Evolutionary conservation across 2,329 filamentous ascomycete species (phyloP).

Genomic region (Epichloe aotearoae): DNA sequence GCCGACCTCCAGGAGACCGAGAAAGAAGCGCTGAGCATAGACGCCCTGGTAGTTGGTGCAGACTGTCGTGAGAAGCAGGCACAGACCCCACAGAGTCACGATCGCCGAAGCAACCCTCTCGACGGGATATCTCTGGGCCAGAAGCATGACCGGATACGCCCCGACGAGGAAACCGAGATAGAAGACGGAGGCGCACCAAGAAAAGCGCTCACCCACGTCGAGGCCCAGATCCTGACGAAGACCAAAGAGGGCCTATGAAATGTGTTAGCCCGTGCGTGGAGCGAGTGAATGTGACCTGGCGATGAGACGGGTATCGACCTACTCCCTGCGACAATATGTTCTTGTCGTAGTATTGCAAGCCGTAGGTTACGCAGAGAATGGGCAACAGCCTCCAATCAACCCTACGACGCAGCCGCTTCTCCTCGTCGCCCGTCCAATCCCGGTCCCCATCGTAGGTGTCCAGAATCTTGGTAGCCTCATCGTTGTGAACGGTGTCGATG

Average conservation of each 20-base stretch:
- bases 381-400: conserved; percentile 22
- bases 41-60: conserved; percentile 25
- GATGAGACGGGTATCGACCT: conserved; percentile 1
- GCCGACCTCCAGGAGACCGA: conserved; percentile 29
- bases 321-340: conserved; percentile 6
- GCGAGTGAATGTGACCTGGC: neutral
- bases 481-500: neutral
- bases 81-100: conserved; percentile 14
- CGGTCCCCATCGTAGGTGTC: neutral
- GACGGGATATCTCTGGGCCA: conserved; percentile 18
- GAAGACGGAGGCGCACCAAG: conserved; percentile 24
- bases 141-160: conserved; percentile 21
- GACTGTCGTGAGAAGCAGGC: conserved; percentile 25
- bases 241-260: conserved; percentile 2
- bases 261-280: neutral
- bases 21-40: conserved; percentile 25
- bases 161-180: conserved; percentile 32
- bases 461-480: neutral
- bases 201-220: conserved; percentile 3
- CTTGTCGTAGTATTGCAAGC: conserved; percentile 8
- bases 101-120: conserved; percentile 16
- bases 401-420: neutral
- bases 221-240: conserved; percentile 3
- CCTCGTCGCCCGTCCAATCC: neutral
- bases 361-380: conserved; percentile 6